Conservation (phyloP, 2,329 filamentous ascomycete species). For the Hypoxylon sp. region DNA sequence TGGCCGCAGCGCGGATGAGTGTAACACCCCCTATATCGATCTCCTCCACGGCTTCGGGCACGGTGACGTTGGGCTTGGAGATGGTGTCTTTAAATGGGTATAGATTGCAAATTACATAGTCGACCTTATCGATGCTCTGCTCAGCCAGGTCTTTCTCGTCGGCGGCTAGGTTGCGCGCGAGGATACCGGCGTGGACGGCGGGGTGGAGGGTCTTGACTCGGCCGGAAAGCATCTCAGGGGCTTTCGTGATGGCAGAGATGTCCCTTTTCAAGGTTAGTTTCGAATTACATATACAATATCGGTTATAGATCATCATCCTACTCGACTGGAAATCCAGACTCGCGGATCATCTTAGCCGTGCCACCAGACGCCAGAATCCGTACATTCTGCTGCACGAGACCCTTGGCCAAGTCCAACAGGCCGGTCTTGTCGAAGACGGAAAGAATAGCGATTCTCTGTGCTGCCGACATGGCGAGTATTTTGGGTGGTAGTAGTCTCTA, state of each 20-base stretch:
- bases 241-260: conserved; percentile 95
- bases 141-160: conserved; percentile 97
- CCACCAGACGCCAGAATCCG: conserved; percentile 94
- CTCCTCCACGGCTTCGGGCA: conserved; percentile 96
- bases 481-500: conserved; percentile 1
- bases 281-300: conserved; percentile 7
- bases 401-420: conserved; percentile 89
- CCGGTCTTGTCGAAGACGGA: conserved; percentile 99
- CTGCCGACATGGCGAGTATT: conserved; percentile 45
- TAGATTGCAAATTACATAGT: conserved; percentile 97
- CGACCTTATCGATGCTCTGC: conserved; percentile 94
- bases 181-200: conserved; percentile 88
- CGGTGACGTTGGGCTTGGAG: conserved; percentile 95
- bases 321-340: conserved; percentile 95
- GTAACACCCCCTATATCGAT: conserved; percentile 99
- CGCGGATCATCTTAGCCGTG: conserved; percentile 94
- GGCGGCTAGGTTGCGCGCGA: conserved; percentile 91
- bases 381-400: conserved; percentile 86
- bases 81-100: conserved; percentile 99
- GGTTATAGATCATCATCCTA: conserved; percentile 56
- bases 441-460: conserved; percentile 81
- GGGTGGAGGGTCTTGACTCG: conserved; percentile 96
- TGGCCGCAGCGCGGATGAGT: conserved; percentile 92
- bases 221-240: conserved; percentile 86
- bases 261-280: conserved; percentile 66